These are phyloP conservation scores for Cadophora malorum DNA, from an alignment of 2,329 filamentous ascomycete genomes.

Conservation along the genomic window DNA sequence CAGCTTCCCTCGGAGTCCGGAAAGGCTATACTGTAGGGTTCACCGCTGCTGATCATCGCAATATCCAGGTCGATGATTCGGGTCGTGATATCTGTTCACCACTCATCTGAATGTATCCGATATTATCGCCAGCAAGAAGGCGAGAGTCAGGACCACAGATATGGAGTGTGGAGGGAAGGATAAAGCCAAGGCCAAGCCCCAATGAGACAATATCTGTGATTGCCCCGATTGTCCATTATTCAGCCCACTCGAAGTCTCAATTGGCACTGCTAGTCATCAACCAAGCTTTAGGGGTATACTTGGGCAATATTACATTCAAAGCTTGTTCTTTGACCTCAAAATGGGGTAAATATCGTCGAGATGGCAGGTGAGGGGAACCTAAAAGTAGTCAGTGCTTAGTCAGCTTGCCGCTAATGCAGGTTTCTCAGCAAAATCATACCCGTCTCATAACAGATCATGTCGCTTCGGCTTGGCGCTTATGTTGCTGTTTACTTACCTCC, in stretches of 20 bases:
- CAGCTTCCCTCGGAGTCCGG: background rate
- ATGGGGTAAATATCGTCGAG: background rate
- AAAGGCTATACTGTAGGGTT: background rate
- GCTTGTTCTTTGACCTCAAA: background rate
- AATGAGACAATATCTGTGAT: background rate
- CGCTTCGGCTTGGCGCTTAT: conserved; percentile 4
- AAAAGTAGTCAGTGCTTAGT: background rate
- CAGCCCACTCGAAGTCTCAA: background rate
- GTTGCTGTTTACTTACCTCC: conserved; percentile 11
- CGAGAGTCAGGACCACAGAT: background rate
- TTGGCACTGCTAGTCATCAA: background rate
- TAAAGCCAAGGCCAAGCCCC: background rate
- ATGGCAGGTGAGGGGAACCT: background rate
- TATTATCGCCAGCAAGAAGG: background rate
- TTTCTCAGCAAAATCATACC: background rate
- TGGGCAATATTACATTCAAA: background rate
- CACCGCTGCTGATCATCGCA: background rate
- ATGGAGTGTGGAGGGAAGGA: background rate
- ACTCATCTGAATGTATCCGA: background rate
- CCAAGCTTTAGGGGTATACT: background rate
- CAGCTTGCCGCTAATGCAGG: conserved; percentile 8
- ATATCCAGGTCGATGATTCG: background rate
- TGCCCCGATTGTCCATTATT: no score
- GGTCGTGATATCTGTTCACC: conserved; percentile 2
- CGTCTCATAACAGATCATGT: background rate